Evolutionary conservation across 2,329 filamentous ascomycete genomes (phyloP).

Genomic region (Cercospora sojina): DNA sequence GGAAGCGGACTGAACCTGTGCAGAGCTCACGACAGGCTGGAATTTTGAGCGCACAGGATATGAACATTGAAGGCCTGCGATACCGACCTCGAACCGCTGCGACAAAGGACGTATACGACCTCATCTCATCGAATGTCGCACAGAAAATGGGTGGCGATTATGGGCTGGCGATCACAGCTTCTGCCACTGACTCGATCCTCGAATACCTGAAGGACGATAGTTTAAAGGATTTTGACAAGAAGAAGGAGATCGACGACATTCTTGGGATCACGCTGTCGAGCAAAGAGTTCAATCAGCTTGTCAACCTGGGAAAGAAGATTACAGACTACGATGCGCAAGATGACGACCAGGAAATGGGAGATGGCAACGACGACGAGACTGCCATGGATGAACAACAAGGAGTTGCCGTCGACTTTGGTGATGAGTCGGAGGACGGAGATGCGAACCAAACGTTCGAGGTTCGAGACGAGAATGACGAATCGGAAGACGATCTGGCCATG

Average conservation of each 20-base stretch:
- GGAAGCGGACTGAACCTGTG: slow-evolving; percentile 70
- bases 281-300: slow-evolving; percentile 94
- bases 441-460: slow-evolving; percentile 80
- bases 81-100: slow-evolving; percentile 90
- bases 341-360: slow-evolving; percentile 84
- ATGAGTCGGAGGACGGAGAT: slow-evolving; percentile 77
- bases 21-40: slow-evolving; percentile 67
- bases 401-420: slow-evolving; percentile 95
- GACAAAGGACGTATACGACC: slow-evolving; percentile 88
- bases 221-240: slow-evolving; percentile 96
- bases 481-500: slow-evolving; percentile 64
- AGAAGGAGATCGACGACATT: slow-evolving; percentile 94
- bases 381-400: slow-evolving; percentile 93
- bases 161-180: slow-evolving; percentile 84
- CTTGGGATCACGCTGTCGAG: slow-evolving; percentile 76
- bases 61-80: slow-evolving; percentile 83
- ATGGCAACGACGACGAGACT: slow-evolving; percentile 62
- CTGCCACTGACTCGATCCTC: slow-evolving; percentile 86
- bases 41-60: slow-evolving; percentile 79
- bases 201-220: slow-evolving; percentile 94
- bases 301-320: slow-evolving; percentile 97
- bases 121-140: slow-evolving; percentile 88
- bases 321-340: slow-evolving; percentile 97
- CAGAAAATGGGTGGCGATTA: slow-evolving; percentile 90
- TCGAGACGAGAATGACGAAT: slow-evolving; percentile 73